These are phyloP conservation scores for Botryobasidium botryosum DNA, from an alignment of 768 basidiomycete genomes.

Conservation along the genomic window DNA sequence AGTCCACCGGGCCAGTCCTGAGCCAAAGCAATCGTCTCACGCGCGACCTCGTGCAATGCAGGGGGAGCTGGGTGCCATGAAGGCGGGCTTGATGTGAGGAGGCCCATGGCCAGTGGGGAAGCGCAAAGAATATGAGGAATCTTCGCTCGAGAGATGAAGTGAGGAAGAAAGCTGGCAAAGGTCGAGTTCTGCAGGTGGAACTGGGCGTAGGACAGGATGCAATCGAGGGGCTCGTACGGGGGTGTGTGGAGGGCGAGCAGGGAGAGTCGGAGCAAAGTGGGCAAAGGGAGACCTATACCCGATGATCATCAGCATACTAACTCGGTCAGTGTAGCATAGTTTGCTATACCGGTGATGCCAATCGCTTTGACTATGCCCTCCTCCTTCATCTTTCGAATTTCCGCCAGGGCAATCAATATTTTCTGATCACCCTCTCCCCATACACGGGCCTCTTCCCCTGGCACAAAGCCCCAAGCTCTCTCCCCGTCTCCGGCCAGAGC, in stretches of 20 bases:
- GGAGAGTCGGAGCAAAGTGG: slow-evolving; percentile 68
- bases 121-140: slow-evolving; percentile 57
- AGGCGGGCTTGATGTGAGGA: slow-evolving; percentile 41
- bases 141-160: slow-evolving; percentile 43
- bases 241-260: slow-evolving; percentile 42
- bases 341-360: slow-evolving; percentile 65
- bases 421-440: slow-evolving; percentile 55
- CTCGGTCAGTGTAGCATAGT: neutral
- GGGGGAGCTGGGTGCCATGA: slow-evolving; percentile 65
- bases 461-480: slow-evolving; percentile 45
- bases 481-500: slow-evolving; percentile 34
- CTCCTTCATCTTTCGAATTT: slow-evolving; percentile 48
- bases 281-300: slow-evolving; percentile 53
- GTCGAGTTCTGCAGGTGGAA: slow-evolving; percentile 57
- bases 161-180: slow-evolving; percentile 35
- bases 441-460: slow-evolving; percentile 38
- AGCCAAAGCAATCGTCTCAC: slow-evolving; percentile 20
- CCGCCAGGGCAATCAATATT: slow-evolving; percentile 47
- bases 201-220: slow-evolving; percentile 68
- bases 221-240: slow-evolving; percentile 57
- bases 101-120: slow-evolving; percentile 73
- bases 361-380: slow-evolving; percentile 57
- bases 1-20: slow-evolving; percentile 31
- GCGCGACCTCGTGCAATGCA: slow-evolving; percentile 28
- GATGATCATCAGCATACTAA: neutral